These are phyloP conservation scores for Fragilariopsis cylindrus DNA, from an alignment of 108 stramenopile species.

Conservation along the genomic window DNA sequence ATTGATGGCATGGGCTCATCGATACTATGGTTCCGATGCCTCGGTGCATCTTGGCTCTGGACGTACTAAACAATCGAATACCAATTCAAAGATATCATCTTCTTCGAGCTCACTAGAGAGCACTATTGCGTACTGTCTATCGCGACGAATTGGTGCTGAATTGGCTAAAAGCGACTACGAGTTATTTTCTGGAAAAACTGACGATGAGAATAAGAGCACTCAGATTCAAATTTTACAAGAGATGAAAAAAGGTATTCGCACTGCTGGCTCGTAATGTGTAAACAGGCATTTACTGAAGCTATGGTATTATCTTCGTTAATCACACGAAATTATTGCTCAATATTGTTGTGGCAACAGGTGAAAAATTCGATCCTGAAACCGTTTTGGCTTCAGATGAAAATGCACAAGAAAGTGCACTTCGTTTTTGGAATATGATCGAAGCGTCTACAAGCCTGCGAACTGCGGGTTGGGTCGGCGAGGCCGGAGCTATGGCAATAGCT, in stretches of 20 bases:
- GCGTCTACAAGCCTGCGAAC: constrained; percentile 53
- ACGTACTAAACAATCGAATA: constrained; percentile 34
- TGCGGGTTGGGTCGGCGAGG: constrained; percentile 84
- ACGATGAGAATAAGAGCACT: background rate
- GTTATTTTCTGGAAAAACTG: background rate
- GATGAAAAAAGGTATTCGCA: constrained; percentile 26
- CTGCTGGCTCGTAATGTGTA: constrained; percentile 4
- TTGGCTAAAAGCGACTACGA: constrained; percentile 10
- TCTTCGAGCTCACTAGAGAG: constrained; percentile 4
- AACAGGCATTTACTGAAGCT: constrained; percentile 32
- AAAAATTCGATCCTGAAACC: constrained; percentile 47
- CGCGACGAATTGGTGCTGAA: constrained; percentile 29
- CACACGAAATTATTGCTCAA: constrained; percentile 73
- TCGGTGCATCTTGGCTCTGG: constrained; percentile 82
- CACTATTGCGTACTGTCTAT: constrained; percentile 10
- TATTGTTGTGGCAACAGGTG: constrained; percentile 44
- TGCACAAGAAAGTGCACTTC: constrained; percentile 6
- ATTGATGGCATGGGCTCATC: constrained; percentile 86
- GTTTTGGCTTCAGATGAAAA: constrained; percentile 31
- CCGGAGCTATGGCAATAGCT: constrained; percentile 87
- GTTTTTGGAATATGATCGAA: constrained; percentile 67
- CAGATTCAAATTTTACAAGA: background rate
- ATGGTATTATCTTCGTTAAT: constrained; percentile 49
- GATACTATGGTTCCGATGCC: constrained; percentile 89
- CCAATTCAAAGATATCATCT: constrained; percentile 17